Conservation (phyloP, 148 eudicot genomes). For the Vaccinium darrowii region DNA sequence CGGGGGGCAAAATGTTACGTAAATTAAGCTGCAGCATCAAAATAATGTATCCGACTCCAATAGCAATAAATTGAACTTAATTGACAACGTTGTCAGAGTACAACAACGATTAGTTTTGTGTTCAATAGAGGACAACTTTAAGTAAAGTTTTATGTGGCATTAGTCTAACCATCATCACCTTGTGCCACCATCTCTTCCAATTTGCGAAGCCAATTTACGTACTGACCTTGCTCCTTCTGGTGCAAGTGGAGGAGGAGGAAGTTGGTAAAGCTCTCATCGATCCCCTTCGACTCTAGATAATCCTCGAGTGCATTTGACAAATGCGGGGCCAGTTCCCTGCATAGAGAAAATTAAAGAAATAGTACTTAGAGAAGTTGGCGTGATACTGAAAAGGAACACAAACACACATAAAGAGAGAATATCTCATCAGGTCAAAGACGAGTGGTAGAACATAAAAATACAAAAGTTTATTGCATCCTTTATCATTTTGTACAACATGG, state of each 20-base stretch:
- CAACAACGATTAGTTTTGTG: neutral
- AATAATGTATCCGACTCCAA: neutral
- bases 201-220: constrained; percentile 68
- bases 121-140: neutral
- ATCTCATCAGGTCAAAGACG: neutral
- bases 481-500: neutral
- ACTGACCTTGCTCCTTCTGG: constrained; percentile 43
- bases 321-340: constrained; percentile 56
- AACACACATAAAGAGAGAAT: neutral
- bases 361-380: neutral
- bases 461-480: neutral
- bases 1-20: neutral
- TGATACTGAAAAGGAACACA: neutral
- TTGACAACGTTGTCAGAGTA: neutral
- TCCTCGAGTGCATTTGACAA: constrained; percentile 52
- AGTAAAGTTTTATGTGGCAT: neutral
- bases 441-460: neutral
- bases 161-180: neutral
- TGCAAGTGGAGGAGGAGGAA: constrained; percentile 66
- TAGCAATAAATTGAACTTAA: neutral
- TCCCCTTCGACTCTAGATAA: constrained; percentile 63
- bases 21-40: neutral
- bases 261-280: constrained; percentile 42
- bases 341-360: neutral
- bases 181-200: constrained; percentile 30